Base-by-base conservation (phyloP, 2,329 filamentous ascomycete genomes). In the Alternaria viburni region DNA sequence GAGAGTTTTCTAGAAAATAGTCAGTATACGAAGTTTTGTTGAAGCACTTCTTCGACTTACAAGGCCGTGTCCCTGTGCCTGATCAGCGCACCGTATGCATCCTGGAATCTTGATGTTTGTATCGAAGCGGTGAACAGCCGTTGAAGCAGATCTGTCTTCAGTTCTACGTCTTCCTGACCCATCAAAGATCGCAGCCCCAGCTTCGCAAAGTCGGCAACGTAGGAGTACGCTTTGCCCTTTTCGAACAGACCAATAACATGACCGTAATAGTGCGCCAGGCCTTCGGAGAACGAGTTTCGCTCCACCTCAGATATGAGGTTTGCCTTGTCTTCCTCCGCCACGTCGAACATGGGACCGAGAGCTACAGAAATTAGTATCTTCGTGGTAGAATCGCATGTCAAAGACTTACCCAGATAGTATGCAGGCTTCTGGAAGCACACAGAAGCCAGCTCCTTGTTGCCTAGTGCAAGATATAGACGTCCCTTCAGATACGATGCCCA, bases 211-310 rank as follows among this genome's bases (percentile, higher is more conserved):
- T 97, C 92, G 6, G 93, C 87, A 44, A 96, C 92, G 73, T 91
- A 92, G 2, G 92, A 91, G 78, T 92, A 92, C 0, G 90, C 89
- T 69, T 90, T 91, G 46, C 88, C 87, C 70, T 87, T 88, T 77
- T 97, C 94, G 74, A 92, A 98, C 1, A 99, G 85, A 19, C 88
- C 86, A 12, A 94, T 87, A 54, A 98, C 87, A 77, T 99, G 96
- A 45, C 90, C 89, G 79, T 96, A 96, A 81, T 97, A 99, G 66
- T 88, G 89, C 6, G 93, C 87, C 44, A 94, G 85, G 2, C 95
- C 96, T 59, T 88, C 88, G 74, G 93, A 86, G 74, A 91, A 89
- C 56, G 77, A 83, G 57, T 85, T 83, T 12, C 90, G 90, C 69
- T 97, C 93, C 3, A 90, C 88, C 23, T 93, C 88, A 57, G 91